Evolutionary conservation across 495 filamentous ascomycete species (phyloP), one percentile per base, ranked within the genome.

Genomic region (Parathielavia hyrcaniae): DNA sequence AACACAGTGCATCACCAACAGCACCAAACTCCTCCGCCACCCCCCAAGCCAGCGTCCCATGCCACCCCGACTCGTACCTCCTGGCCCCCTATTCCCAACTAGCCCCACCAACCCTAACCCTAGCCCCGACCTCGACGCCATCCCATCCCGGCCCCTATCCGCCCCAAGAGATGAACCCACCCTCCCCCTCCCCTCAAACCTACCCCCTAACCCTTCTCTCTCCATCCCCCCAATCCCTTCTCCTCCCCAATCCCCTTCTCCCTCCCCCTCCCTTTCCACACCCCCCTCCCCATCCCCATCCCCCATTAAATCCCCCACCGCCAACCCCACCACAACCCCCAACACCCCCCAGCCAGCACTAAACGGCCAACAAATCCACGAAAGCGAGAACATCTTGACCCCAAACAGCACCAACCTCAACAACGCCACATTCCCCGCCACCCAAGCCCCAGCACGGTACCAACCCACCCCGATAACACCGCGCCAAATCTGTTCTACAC

Each of bases 291-390:
- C 59, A 47, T 20, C 45, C 57, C 23, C 54, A 53, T 10, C 57
- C 41, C 9, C 61, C 55, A 47, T 66, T 38, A 79, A 39, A 51
- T 78, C 77, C 48, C 76, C 46, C 8, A 63, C 71, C 17, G 75
- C 75, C 41, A 77, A 52, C 4, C 60, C 63, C 26, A 78, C 55
- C 2, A 78, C 56, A 5, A 65, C 67, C n/a, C 55, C 61, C 30
- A 73, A 61, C 14, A 74, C 53, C 14, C 66, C 61, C 55, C 70
- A 57, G 23, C 54, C 71, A 16, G 68, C 63, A 45, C 66, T 73
- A 49, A 74, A 79, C 0, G 77, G 77, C 73, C 74, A 79, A 50
- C 77, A 79, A 10, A 62, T 50, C 55, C 68, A 71, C 6, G 68
- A 61, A 14, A 79, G 49, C n/a, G 71, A 73, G 22, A 68, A 23